Evolutionary conservation across 106 monocot genomes (phyloP).

Genomic region (Dendrobium catenatum): DNA sequence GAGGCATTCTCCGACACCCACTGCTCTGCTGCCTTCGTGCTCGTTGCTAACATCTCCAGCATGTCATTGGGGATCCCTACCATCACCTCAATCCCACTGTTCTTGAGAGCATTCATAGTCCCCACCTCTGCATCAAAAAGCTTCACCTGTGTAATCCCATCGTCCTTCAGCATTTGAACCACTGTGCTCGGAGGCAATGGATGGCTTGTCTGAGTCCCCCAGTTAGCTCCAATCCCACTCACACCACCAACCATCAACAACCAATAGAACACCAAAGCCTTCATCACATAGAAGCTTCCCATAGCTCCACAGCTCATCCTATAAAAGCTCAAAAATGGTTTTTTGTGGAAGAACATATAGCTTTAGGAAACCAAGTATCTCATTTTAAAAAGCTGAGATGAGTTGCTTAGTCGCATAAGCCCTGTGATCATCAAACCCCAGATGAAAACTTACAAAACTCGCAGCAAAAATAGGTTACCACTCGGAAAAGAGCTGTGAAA

Average conservation of each 20-base stretch:
- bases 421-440: no score
- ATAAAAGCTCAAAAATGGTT: background rate
- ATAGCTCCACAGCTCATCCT: background rate
- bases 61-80: slow-evolving; percentile 91
- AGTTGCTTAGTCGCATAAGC: no score
- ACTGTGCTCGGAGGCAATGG: slow-evolving; percentile 53
- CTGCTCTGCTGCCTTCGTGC: slow-evolving; percentile 37
- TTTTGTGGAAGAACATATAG: background rate
- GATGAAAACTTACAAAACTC: no score
- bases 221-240: slow-evolving; percentile 73
- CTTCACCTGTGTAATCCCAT: slow-evolving; percentile 80
- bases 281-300: background rate
- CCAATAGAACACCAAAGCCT: slow-evolving; percentile 9
- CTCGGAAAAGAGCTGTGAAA: no score
- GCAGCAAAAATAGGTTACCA: no score
- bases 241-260: slow-evolving; percentile 25
- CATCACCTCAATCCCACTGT: slow-evolving; percentile 82
- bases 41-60: slow-evolving; percentile 46
- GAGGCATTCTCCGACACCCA: slow-evolving; percentile 86
- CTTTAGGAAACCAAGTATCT: no score
- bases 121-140: slow-evolving; percentile 75
- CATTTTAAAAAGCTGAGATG: no score
- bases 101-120: slow-evolving; percentile 48
- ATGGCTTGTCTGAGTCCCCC: slow-evolving; percentile 91
- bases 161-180: slow-evolving; percentile 79